Evolutionary conservation across 2,329 filamentous ascomycete species (phyloP).

Genomic region (Cytospora leucostoma): DNA sequence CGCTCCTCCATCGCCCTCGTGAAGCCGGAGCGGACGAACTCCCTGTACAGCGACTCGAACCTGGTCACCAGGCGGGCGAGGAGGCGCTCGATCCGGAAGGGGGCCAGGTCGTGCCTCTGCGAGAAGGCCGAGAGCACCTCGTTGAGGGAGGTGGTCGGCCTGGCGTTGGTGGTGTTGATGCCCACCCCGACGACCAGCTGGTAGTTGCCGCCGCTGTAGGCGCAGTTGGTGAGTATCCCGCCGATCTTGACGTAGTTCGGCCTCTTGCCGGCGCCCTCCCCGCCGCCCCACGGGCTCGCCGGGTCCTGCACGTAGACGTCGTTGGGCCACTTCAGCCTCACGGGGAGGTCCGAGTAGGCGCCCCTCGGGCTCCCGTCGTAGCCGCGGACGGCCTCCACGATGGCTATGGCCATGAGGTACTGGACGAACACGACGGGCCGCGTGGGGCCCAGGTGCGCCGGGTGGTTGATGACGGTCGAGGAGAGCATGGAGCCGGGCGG

Average conservation of each 20-base stretch:
- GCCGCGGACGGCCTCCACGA: constrained; percentile 76
- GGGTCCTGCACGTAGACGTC: constrained; percentile 78
- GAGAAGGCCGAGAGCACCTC: constrained; percentile 58
- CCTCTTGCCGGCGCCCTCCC: constrained; percentile 27
- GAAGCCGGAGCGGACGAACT: constrained; percentile 77
- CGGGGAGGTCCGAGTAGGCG: constrained; percentile 68
- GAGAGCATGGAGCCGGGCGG: constrained; percentile 85
- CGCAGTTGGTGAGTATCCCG: constrained; percentile 88
- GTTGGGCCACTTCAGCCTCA: constrained; percentile 97
- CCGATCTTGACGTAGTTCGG: constrained; percentile 82
- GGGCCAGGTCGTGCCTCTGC: constrained; percentile 42
- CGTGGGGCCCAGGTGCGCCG: constrained; percentile 66
- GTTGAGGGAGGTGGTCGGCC: constrained; percentile 85
- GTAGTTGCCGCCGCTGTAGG: constrained; percentile 75
- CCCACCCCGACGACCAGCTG: constrained; percentile 85
- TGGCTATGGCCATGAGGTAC: constrained; percentile 86
- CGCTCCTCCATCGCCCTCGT: constrained; percentile 68
- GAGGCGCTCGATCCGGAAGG: constrained; percentile 75
- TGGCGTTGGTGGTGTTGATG: constrained; percentile 79
- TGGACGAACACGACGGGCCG: constrained; percentile 91
- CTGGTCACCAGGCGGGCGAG: constrained; percentile 77
- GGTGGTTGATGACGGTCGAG: constrained; percentile 84
- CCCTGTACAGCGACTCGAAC: constrained; percentile 75
- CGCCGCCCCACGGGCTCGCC: constrained; percentile 34
- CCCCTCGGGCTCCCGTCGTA: constrained; percentile 63